Percentiles rank a stretch among this genome's conserved stretches.
Conservation (phyloP, 2,329 filamentous ascomycete species). For the Tolypocladium tundrense region DNA sequence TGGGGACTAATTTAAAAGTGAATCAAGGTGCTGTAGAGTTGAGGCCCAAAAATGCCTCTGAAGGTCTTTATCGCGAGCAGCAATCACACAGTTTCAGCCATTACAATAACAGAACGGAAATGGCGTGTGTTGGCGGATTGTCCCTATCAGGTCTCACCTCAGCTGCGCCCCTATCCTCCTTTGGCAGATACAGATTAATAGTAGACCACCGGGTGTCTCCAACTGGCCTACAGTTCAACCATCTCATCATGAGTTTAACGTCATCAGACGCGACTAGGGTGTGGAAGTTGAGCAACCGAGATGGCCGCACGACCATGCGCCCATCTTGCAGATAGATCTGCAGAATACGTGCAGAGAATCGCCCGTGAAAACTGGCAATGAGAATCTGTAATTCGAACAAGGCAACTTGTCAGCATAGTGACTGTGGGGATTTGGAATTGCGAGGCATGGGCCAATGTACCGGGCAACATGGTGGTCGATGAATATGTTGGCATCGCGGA, state of each 20-base stretch:
- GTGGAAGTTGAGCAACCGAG: slow-evolving; percentile 6
- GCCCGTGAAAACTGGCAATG: slow-evolving; percentile 5
- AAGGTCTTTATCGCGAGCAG: too few relatives aligned
- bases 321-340: slow-evolving; percentile 5
- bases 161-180: too few relatives aligned
- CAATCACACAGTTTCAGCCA: too few relatives aligned
- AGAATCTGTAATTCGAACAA: slow-evolving; percentile 1
- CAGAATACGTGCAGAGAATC: slow-evolving; percentile 5
- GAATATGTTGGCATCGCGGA: neutral
- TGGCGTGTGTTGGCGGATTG: too few relatives aligned
- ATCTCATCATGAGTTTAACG: slow-evolving; percentile 2
- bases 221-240: slow-evolving; percentile 5
- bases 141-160: too few relatives aligned
- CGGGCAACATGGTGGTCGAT: neutral
- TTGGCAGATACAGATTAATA: too few relatives aligned
- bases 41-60: too few relatives aligned
- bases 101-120: too few relatives aligned
- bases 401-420: neutral
- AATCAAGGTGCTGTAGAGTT: too few relatives aligned
- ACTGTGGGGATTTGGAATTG: too few relatives aligned
- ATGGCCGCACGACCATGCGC: slow-evolving; percentile 2
- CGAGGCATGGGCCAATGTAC: neutral
- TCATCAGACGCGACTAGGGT: neutral
- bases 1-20: too few relatives aligned
- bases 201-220: slow-evolving; percentile 3